phyloP scores from a whole-genome alignment of 2,329 filamentous ascomycete genomes.

The Daldinia sp. region DNA sequence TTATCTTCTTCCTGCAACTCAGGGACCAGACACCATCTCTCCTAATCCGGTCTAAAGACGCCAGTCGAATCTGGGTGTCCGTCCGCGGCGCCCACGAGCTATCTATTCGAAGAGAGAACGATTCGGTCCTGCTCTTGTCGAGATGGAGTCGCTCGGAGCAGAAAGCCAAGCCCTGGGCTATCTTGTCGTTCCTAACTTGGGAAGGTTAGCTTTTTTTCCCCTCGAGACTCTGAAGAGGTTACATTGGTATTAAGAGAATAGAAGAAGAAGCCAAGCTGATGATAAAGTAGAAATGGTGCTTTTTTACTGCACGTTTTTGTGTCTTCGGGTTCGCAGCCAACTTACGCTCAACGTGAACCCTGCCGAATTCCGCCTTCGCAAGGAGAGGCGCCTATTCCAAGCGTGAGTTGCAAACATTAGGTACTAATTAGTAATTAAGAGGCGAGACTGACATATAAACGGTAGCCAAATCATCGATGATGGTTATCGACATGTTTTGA shows the following conservation, averaged over 20 bases:
- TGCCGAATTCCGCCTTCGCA: slow-evolving; percentile 60
- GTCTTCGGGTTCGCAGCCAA: slow-evolving; percentile 65
- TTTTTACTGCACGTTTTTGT: slow-evolving; percentile 69
- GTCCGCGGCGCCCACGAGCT: slow-evolving; percentile 67
- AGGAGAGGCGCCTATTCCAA: slow-evolving; percentile 67
- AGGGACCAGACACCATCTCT: slow-evolving; percentile 60
- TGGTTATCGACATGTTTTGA: slow-evolving; percentile 64
- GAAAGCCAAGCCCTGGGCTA: slow-evolving; percentile 65
- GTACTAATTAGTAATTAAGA: not conserved
- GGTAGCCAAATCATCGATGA: slow-evolving; percentile 68
- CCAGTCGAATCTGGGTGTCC: slow-evolving; percentile 60
- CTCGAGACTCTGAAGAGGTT: not conserved
- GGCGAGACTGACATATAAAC: slow-evolving; percentile 13
- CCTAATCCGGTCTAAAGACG: slow-evolving; percentile 59
- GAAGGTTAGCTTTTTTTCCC: slow-evolving; percentile 60
- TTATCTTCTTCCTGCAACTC: slow-evolving; percentile 64
- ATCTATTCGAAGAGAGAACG: slow-evolving; percentile 62
- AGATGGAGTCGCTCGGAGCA: slow-evolving; percentile 62
- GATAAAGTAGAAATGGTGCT: slow-evolving; percentile 66
- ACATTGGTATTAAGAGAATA: not conserved
- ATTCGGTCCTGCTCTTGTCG: slow-evolving; percentile 61
- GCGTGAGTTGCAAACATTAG: slow-evolving; percentile 59
- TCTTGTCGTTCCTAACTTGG: slow-evolving; percentile 69
- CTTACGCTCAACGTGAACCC: slow-evolving; percentile 59
- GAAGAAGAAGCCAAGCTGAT: slow-evolving; percentile 20